These are phyloP conservation scores for Alternaria arborescens DNA, from an alignment of 2,329 filamentous ascomycete species.

Conservation along the genomic window DNA sequence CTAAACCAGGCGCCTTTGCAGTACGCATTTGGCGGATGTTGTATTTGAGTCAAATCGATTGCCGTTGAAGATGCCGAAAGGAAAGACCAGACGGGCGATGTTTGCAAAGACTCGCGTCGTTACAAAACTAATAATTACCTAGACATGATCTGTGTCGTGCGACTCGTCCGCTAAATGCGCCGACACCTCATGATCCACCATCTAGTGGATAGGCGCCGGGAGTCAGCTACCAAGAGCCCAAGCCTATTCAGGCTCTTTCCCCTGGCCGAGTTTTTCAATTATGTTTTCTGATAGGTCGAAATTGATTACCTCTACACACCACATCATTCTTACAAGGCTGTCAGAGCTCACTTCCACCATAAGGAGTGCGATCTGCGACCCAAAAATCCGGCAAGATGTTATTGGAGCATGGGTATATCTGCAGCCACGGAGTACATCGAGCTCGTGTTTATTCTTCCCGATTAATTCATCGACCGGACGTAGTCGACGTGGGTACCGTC, in stretches of 20 bases:
- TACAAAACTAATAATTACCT: neutral
- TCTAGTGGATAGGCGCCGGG: slow-evolving; percentile 14
- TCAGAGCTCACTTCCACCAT: slow-evolving; percentile 1
- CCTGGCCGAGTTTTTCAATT: slow-evolving; percentile 15
- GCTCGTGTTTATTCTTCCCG: slow-evolving; percentile 5
- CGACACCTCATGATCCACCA: slow-evolving; percentile 17
- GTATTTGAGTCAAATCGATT: neutral
- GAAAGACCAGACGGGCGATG: neutral
- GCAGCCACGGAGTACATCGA: slow-evolving; percentile 27
- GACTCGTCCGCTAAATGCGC: slow-evolving; percentile 14
- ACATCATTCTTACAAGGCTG: slow-evolving; percentile 9
- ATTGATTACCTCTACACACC: neutral
- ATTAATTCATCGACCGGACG: slow-evolving; percentile 28
- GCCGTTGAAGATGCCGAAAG: neutral
- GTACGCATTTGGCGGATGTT: neutral
- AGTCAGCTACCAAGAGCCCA: slow-evolving; percentile 8
- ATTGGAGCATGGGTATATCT: slow-evolving; percentile 25
- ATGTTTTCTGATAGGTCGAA: slow-evolving; percentile 14
- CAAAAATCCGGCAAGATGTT: slow-evolving; percentile 6
- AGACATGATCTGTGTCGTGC: neutral
- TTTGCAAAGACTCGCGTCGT: neutral
- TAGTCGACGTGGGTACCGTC: slow-evolving; percentile 17
- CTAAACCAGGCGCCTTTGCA: neutral
- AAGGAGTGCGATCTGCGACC: slow-evolving; percentile 19
- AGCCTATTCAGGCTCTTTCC: slow-evolving; percentile 13